Percentiles rank a stretch among this genome's conserved stretches.
phyloP scores from a whole-genome alignment of 257 asterid genomes.

The Nicotiana obtusifolia region DNA sequence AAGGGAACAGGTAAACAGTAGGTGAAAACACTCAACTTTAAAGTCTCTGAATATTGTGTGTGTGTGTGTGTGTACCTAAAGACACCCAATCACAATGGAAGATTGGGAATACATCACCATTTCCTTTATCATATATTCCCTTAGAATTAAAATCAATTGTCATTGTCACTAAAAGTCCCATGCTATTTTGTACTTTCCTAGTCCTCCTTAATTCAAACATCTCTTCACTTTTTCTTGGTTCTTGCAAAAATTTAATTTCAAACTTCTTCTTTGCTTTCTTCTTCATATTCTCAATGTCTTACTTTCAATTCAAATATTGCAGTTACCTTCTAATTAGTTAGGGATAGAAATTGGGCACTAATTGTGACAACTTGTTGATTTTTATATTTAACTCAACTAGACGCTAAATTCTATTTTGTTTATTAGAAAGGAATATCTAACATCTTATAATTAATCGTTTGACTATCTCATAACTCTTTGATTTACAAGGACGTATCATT shows the following conservation, averaged over 20 bases:
- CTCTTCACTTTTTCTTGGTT: conserved; percentile 1
- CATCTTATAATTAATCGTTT: too few species aligned
- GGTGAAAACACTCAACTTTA: conserved; percentile 27
- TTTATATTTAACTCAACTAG: neutral
- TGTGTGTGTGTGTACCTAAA: conserved; percentile 30
- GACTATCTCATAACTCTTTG: too few species aligned
- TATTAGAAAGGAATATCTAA: too few species aligned
- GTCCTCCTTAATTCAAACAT: conserved; percentile 9
- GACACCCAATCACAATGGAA: conserved; percentile 39
- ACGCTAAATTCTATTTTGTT: neutral
- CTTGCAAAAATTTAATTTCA: neutral
- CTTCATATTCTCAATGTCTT: neutral
- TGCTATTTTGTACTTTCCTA: conserved; percentile 2
- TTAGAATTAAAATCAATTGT: conserved; percentile 38
- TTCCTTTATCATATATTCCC: conserved; percentile 47
- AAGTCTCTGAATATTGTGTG: neutral
- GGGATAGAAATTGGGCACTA: too few species aligned
- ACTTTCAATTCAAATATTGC: neutral
- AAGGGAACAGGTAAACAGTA: conserved; percentile 18
- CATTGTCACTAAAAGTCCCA: conserved; percentile 30
- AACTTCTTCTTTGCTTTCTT: neutral
- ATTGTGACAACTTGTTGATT: neutral
- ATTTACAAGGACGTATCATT: too few species aligned
- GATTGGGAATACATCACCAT: conserved; percentile 26
- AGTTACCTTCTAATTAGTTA: neutral